Base-by-base conservation (phyloP, 495 filamentous ascomycete species). In the Ascodesmis nigricans region DNA sequence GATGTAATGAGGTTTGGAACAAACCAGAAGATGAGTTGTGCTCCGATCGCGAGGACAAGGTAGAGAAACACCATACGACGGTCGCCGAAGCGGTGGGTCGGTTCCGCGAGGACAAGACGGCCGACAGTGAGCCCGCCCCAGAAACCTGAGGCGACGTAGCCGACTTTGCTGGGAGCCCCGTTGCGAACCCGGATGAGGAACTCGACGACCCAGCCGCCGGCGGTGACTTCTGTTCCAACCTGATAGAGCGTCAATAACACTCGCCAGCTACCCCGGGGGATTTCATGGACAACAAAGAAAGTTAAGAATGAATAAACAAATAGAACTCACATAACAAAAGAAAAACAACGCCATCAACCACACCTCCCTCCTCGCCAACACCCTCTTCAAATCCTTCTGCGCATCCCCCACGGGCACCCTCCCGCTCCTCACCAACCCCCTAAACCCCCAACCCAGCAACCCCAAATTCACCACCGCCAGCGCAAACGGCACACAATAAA, bases 181-280 rank as follows among this genome's bases (percentile, higher is more conserved):
- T 66, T 53, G 13, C 78, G 74, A 36, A 68, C 64, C 21, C 57
- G 64, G 50, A 82, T 75, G 21, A 83, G 54, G 58, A 79, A 81
- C 3, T 73, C 75, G 29, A 81, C 76, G 10, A 81, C 69, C 81
- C 77, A 90, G 15, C 77, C 71, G n/a, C n/a, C n/a, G n/a, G n/a
- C n/a, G n/a, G n/a, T n/a, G 20, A 8, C 11, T 2, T 9, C 17
- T 8, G 1, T 21, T 24, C 18, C 17, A 7, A 10, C 36, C 13
- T 14, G 6, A 17, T 3, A 1, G 3, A 2, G 1, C 10, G 1
- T 31, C 11, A 7, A 13, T 31, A 10, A 16, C 1, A 23, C 15
- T 14, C 4, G 29, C 21, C 19, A 29, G 5, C 9, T 27, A 3
- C 3, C 19, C 10, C 23, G 9, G 5, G 14, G 4, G 2, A 10